Percentiles rank a stretch among this genome's conserved stretches.
Conservation (phyloP, 768 basidiomycete genomes). For the Aureoboletus auriporus region DNA sequence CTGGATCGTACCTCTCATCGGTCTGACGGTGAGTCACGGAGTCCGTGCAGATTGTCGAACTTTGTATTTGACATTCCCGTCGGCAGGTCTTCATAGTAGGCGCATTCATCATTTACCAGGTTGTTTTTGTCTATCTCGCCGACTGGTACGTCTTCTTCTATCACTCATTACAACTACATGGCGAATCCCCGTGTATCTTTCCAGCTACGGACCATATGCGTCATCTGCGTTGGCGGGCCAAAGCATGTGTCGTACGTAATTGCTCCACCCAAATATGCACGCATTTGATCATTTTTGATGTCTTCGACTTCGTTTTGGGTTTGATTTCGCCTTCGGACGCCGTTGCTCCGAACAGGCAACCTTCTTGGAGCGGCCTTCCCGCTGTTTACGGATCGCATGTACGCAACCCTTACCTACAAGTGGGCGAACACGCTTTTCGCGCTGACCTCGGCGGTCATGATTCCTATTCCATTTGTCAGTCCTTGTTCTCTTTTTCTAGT, state of each 20-base stretch:
- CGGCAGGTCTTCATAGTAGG: slow-evolving; percentile 47
- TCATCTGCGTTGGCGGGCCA: slow-evolving; percentile 69
- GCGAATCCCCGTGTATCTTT: neutral
- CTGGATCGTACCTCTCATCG: slow-evolving; percentile 49
- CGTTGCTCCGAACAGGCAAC: slow-evolving; percentile 36
- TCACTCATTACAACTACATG: neutral
- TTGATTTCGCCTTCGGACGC: slow-evolving; percentile 11
- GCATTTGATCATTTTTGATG: slow-evolving; percentile 4
- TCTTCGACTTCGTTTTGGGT: neutral
- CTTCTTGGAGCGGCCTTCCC: slow-evolving; percentile 52
- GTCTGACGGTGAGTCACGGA: slow-evolving; percentile 19
- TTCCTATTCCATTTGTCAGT: slow-evolving; percentile 59
- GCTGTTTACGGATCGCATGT: slow-evolving; percentile 61
- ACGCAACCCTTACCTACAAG: slow-evolving; percentile 47
- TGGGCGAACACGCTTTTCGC: slow-evolving; percentile 62
- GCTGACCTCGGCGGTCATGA: slow-evolving; percentile 46
- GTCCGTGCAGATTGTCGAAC: neutral
- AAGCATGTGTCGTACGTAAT: slow-evolving; percentile 48
- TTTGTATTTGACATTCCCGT: slow-evolving; percentile 2
- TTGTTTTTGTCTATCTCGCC: slow-evolving; percentile 57
- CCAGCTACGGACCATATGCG: slow-evolving; percentile 55
- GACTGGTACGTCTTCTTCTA: slow-evolving; percentile 45
- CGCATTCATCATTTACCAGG: slow-evolving; percentile 52
- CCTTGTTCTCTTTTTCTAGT: neutral
- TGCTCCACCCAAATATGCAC: neutral